These are phyloP conservation scores for Fusarium redolens DNA, from an alignment of 2,329 filamentous ascomycete species.

Conservation along the genomic window DNA sequence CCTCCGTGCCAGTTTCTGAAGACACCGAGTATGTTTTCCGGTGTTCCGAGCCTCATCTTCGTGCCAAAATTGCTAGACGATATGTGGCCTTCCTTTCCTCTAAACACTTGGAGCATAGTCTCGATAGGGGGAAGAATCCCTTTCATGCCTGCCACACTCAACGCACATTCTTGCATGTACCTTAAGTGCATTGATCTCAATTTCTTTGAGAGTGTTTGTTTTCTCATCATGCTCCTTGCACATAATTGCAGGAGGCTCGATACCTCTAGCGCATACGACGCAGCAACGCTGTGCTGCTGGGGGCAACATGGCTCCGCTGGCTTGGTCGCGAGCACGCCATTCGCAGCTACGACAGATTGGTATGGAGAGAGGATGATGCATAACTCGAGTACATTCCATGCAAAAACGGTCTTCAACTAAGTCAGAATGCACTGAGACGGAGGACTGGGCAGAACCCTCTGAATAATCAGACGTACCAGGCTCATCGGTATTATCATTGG, in stretches of 20 bases:
- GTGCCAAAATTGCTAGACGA: not conserved
- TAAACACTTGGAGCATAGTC: not conserved
- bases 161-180: not conserved
- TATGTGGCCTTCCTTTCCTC: fast-evolving
- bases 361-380: fast-evolving
- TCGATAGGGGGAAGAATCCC: not conserved
- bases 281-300: not conserved
- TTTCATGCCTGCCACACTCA: fast-evolving
- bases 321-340: not conserved
- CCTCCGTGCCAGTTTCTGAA: not conserved
- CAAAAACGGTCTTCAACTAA: not conserved
- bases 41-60: not conserved
- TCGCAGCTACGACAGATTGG: not conserved
- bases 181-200: too few species aligned
- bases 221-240: not conserved
- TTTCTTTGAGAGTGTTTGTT: not conserved
- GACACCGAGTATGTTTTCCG: fast-evolving
- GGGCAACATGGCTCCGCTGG: not conserved
- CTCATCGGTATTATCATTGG: not conserved
- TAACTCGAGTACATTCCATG: fast-evolving
- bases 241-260: not conserved
- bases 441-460: fast-evolving
- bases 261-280: not conserved
- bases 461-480: too few species aligned
- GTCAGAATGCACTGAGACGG: not conserved